Evolutionary conservation across 2,329 filamentous ascomycete genomes (phyloP), one percentile per base, ranked within the genome.

Genomic region (Fusarium scirpi): DNA sequence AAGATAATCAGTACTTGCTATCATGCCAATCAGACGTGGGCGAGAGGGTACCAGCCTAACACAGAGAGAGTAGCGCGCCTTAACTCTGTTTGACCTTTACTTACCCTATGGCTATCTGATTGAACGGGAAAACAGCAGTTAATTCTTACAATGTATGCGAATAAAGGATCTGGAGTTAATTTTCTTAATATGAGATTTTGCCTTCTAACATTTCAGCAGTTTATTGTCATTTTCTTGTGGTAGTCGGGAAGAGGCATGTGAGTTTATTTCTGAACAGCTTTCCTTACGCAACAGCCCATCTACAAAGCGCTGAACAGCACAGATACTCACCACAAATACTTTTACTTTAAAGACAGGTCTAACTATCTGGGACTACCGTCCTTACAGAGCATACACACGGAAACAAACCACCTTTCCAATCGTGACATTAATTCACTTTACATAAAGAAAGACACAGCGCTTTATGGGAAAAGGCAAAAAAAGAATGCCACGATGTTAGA

Each of bases 401-500:
- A 38, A 38, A 2, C 0, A n/a, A 11, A 38, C 3, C 34, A 38
- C 9, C 2, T 0, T 18, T 11, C 0, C 8, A 38, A 3, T 6
- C 32, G 16, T 3, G 16, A 18, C 3, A 38, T 18, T 1, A 5
- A 4, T 38, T 38, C 18, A 38, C 34, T n/a, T 10, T 38, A 3
- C 9, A 38, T 1, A 38, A 7, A 25, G 6, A 32, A 8, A 4
- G 16, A 30, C 10, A 13, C 12, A 10, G 27, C 25, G 0, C 10
- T 38, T 51, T 2, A 25, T 1, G 2, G 6, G 1, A n/a, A 25
- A 38, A 11, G 5, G 8, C 22, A 52, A 30, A 69, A 68, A 64
- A 61, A 44, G 43, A 58, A 52, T 57, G 66, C 65, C 55, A 69
- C 65, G 51, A 48, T 34, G 59, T 49, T 69, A 46, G 49, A 59